Percentiles rank a stretch among this genome's conserved stretches.
phyloP scores from a whole-genome alignment of 2,329 filamentous ascomycete genomes.

The Zelopaecilomyces penicillatus region DNA sequence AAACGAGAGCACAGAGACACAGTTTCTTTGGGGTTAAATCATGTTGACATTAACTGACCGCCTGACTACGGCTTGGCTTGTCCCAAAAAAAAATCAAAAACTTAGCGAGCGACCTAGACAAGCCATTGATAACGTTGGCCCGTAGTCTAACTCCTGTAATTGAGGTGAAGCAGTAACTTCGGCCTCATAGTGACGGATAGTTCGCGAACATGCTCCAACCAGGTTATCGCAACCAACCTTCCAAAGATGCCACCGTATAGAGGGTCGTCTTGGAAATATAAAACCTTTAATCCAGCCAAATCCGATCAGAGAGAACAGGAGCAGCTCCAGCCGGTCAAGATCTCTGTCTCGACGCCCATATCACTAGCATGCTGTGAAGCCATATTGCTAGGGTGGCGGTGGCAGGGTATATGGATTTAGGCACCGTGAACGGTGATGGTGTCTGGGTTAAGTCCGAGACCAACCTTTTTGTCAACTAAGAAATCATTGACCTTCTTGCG shows the following conservation, averaged over 20 bases:
- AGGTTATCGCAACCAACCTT: too few species aligned
- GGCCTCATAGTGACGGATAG: neutral
- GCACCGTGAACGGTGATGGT: constrained; percentile 79
- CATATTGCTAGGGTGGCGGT: constrained; percentile 28
- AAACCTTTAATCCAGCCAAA: too few species aligned
- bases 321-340: constrained; percentile 2
- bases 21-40: constrained; percentile 5
- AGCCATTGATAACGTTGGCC: constrained; percentile 22
- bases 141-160: constrained; percentile 19
- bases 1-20: neutral
- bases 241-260: too few species aligned
- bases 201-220: constrained; percentile 10
- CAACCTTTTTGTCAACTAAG: constrained; percentile 90
- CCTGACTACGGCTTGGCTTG: constrained; percentile 26
- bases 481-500: constrained; percentile 98
- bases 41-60: constrained; percentile 14
- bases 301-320: neutral
- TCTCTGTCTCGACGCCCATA: constrained; percentile 22
- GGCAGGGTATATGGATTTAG: constrained; percentile 31
- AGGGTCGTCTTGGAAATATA: too few species aligned
- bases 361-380: constrained; percentile 22
- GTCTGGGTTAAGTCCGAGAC: constrained; percentile 88
- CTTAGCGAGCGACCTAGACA: constrained; percentile 25
- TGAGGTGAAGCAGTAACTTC: too few species aligned
- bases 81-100: constrained; percentile 12